Evolutionary conservation across 345 rosid genomes (phyloP), one percentile per base, ranked within the genome.

Genomic region (Acer negundo): DNA sequence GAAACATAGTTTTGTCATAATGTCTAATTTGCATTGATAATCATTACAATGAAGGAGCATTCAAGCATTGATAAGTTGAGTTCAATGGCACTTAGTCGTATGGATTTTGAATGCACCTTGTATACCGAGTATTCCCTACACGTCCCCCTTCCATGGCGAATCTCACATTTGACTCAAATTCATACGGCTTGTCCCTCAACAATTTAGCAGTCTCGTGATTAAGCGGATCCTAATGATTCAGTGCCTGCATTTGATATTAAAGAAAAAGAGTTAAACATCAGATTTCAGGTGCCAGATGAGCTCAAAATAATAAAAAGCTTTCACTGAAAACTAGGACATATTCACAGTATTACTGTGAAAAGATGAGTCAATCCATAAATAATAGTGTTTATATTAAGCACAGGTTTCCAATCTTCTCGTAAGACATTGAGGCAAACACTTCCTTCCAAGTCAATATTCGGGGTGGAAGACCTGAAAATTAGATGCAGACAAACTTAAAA

Each of bases 381-480:
- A 22, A 94, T 80, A 10, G 98, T 97, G 88, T 97, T 97, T 26
- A 97, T 94, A 79, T 87, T 97, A 59, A 97, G 97, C 74, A 97
- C 97, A 2, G 97, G 99, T 80, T 97, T 97, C 99, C 99, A 97
- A 75, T 97, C 97, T 86, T 94, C 98, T 62, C 99, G 88, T 68
- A 97, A 84, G 82, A 97, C 88, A 82, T 97, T 97, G 64, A 97
- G 88, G 82, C 98, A 97, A 69, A 93, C 97, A 71, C 93, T 97
- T 80, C 98, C 99, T 85, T 97, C 99, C 87, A 94, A 85, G 81
- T 97, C 98, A n/a, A 97, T 94, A 83, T 94, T 97, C 0, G 98
- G 99, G 99, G 87, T 97, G 98, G 81, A 90, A 91, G 68, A 97
- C 93, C 99, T 97, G 69, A 75, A 68, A 75, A 77, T n/a, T 49